A percentile compares a stretch with the other conserved stretches of the same genome.
phyloP scores from a whole-genome alignment of 208 protist genomes.

The Trypanosoma conorhini region DNA sequence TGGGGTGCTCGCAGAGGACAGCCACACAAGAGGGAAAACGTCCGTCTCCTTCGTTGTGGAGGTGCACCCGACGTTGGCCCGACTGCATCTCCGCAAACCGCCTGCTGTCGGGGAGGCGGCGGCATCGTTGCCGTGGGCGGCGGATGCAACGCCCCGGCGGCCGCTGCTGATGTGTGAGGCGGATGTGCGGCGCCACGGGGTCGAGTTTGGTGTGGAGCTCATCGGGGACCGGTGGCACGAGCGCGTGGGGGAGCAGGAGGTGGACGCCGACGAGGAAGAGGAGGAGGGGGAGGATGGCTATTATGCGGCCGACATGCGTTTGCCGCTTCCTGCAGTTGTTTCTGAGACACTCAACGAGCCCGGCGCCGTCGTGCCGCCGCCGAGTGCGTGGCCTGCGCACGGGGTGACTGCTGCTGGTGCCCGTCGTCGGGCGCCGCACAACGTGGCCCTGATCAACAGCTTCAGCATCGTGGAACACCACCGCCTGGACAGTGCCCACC shows the following conservation, averaged over 20 bases:
- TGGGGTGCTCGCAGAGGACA: slow-evolving; percentile 56
- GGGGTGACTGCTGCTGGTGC: neutral
- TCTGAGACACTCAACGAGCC: neutral
- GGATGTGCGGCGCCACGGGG: slow-evolving; percentile 56
- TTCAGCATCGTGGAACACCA: slow-evolving; percentile 89
- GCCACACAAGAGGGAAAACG: slow-evolving; percentile 36
- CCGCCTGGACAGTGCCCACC: slow-evolving; percentile 69
- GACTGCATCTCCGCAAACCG: slow-evolving; percentile 66
- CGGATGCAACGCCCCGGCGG: slow-evolving; percentile 16
- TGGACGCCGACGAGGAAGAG: neutral
- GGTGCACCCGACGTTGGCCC: slow-evolving; percentile 74
- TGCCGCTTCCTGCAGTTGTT: too few relatives aligned
- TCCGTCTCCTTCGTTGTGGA: slow-evolving; percentile 53
- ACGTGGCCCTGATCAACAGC: slow-evolving; percentile 81
- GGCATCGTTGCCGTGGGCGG: neutral
- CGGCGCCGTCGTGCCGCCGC: neutral
- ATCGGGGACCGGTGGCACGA: slow-evolving; percentile 77
- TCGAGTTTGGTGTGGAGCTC: slow-evolving; percentile 83
- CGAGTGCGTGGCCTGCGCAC: neutral
- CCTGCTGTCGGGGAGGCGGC: slow-evolving; percentile 3
- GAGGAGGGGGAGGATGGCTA: neutral
- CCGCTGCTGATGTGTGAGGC: slow-evolving; percentile 80
- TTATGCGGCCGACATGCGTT: slow-evolving; percentile 8
- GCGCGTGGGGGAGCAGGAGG: slow-evolving; percentile 31
- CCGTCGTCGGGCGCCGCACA: slow-evolving; percentile 34